Evolutionary conservation across 768 basidiomycete species (phyloP), one percentile per base, ranked within the genome.

Genomic region (Xerocomus brunneocitrinus): DNA sequence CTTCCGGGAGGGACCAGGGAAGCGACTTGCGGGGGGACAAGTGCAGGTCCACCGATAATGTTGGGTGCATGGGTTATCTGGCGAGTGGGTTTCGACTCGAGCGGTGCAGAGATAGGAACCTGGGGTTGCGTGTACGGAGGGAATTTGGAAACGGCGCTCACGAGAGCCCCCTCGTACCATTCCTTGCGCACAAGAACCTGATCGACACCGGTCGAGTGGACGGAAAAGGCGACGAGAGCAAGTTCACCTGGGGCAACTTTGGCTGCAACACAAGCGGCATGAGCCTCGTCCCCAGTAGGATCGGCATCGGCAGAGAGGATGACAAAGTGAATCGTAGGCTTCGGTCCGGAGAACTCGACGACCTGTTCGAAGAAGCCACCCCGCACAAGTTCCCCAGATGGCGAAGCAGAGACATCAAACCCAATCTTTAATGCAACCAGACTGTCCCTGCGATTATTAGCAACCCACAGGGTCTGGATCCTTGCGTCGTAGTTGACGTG

Each of bases 181-280:
- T 93, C 91, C 68, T 82, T 88, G 58, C 87, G 82, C 60, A 93
- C 85, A 49, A 93, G 79, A 28, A 93, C 82, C 64, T 93, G 91
- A 64, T 93, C 91, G 13, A 93, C 91, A 35, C 91, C 91, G n/a
- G 80, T 82, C 16, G 87, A 84, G 65, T 92, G 91, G n/a, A 93
- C 89, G 3, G 87, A 89, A 71, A 91, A 93, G 30, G 88, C 89
- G 5, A 91, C 87, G 47, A 93, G 76, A 25, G 89, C 88, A 35
- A 91, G 74, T 58, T 91, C 86, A 38, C 87, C 85, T 1, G 85
- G 82, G 6, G 79, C 76, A 5, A 91, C 76, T 62, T 91, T 91
- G 3, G 89, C 89, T 3, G 89, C 89, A 22, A 89, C 77, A 58
- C 89, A 91, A 6, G 89, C 89, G 9, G 89, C 89, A 61, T 85